A percentile compares a stretch with the other conserved stretches of the same genome.
phyloP scores from a whole-genome alignment of 2,329 filamentous ascomycete species.

The Sphaerostilbella broomeana region DNA sequence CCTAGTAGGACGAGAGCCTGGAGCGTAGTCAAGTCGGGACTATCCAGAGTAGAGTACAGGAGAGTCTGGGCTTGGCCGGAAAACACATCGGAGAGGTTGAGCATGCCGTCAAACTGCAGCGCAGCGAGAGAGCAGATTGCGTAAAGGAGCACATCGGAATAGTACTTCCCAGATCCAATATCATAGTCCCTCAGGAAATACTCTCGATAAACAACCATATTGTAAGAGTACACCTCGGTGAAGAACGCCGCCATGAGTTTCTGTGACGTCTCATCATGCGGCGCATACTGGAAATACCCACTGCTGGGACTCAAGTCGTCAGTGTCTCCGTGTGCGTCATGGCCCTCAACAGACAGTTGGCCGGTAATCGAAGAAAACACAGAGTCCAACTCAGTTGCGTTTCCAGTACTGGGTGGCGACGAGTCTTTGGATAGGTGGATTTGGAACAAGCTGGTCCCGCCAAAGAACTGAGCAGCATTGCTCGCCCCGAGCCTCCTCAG shows the following conservation, averaged over 20 bases:
- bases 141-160: slow-evolving; percentile 43
- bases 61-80: slow-evolving; percentile 38
- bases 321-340: neutral
- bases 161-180: slow-evolving; percentile 39
- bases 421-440: slow-evolving; percentile 27
- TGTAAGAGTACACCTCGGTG: slow-evolving; percentile 40
- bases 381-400: slow-evolving; percentile 8
- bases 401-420: slow-evolving; percentile 16
- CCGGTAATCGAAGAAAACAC: slow-evolving; percentile 3
- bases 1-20: slow-evolving; percentile 40
- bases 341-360: neutral
- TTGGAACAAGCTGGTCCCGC: slow-evolving; percentile 41
- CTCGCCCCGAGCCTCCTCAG: slow-evolving; percentile 34
- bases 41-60: slow-evolving; percentile 38
- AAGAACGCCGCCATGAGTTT: slow-evolving; percentile 43
- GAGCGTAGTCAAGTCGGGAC: slow-evolving; percentile 40
- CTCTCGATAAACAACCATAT: slow-evolving; percentile 45
- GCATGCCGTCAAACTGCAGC: slow-evolving; percentile 36
- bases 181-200: slow-evolving; percentile 46
- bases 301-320: slow-evolving; percentile 16
- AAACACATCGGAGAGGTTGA: slow-evolving; percentile 36
- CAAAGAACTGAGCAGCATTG: slow-evolving; percentile 40
- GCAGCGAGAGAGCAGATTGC: slow-evolving; percentile 44
- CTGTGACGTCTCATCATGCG: slow-evolving; percentile 38
- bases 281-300: slow-evolving; percentile 31